phyloP scores from a whole-genome alignment of 352 stramenopile species.

The Phytophthora kernoviae region DNA sequence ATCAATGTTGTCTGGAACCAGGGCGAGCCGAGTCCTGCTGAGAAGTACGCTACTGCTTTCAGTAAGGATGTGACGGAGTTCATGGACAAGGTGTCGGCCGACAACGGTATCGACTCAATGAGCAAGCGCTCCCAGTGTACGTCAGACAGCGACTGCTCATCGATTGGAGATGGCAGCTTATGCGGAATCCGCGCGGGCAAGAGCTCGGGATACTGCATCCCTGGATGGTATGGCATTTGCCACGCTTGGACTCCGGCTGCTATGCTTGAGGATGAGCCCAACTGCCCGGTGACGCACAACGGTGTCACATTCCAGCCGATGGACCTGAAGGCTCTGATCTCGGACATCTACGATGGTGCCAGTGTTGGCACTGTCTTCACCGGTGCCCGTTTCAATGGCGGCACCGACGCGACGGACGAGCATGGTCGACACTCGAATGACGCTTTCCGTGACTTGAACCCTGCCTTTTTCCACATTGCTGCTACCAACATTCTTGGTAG shows the following conservation, averaged over 20 bases:
- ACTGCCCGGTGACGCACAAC: slow-evolving; percentile 40
- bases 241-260: slow-evolving; percentile 46
- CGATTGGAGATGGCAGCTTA: slow-evolving; percentile 32
- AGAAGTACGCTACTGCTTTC: slow-evolving; percentile 49
- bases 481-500: slow-evolving; percentile 46
- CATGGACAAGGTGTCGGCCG: slow-evolving; percentile 36
- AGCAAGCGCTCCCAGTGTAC: slow-evolving; percentile 27
- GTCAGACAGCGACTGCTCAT: slow-evolving; percentile 33
- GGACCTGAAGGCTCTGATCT: slow-evolving; percentile 47
- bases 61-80: slow-evolving; percentile 32
- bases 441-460: slow-evolving; percentile 50
- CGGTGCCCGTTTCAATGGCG: slow-evolving; percentile 40
- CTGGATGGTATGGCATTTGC: slow-evolving; percentile 46
- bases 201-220: slow-evolving; percentile 45
- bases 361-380: slow-evolving; percentile 39
- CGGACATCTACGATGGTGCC: slow-evolving; percentile 48
- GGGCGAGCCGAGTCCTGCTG: slow-evolving; percentile 25
- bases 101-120: slow-evolving; percentile 34
- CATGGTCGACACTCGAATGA: slow-evolving; percentile 44
- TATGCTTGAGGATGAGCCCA: slow-evolving; percentile 35
- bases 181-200: slow-evolving; percentile 36
- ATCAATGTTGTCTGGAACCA: slow-evolving; percentile 50
- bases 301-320: slow-evolving; percentile 44
- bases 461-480: slow-evolving; percentile 50
- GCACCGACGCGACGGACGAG: slow-evolving; percentile 29